phyloP scores from a whole-genome alignment of 1,139 yeast species.

The Debaryomyces fabryi region DNA sequence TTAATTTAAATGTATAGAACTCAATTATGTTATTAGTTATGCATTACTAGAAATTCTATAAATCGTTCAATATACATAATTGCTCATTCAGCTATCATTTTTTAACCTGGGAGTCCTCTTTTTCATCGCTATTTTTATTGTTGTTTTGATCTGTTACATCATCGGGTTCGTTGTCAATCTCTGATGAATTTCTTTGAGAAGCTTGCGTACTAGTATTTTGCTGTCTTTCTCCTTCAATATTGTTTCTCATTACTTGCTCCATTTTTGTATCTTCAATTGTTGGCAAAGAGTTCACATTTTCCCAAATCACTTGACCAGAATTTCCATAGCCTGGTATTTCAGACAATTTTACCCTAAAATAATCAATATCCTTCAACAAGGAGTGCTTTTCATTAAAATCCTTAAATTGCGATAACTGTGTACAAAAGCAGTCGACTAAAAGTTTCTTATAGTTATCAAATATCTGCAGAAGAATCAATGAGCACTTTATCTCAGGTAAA shows the following conservation, averaged over 20 bases:
- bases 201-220: constrained; percentile 1
- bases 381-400: constrained; percentile 57
- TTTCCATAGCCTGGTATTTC: constrained; percentile 66
- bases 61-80: constrained; percentile 3
- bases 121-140: constrained; percentile 10
- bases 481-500: constrained; percentile 54
- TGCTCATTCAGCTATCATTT: neutral
- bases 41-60: neutral
- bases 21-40: neutral
- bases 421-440: constrained; percentile 56
- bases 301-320: constrained; percentile 69
- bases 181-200: constrained; percentile 5
- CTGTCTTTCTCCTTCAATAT: constrained; percentile 30
- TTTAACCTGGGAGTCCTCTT: constrained; percentile 8
- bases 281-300: constrained; percentile 58
- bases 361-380: constrained; percentile 64
- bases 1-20: constrained; percentile 30
- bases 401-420: constrained; percentile 52
- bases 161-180: neutral
- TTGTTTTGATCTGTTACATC: neutral
- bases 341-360: constrained; percentile 60
- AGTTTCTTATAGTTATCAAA: constrained; percentile 63
- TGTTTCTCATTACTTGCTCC: constrained; percentile 50
- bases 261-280: constrained; percentile 53
- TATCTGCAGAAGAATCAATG: constrained; percentile 54